A percentile compares a stretch with the other conserved stretches of the same genome.
Evolutionary conservation across 2,329 filamentous ascomycete species (phyloP).

Genomic region (Beauveria medogensis): DNA sequence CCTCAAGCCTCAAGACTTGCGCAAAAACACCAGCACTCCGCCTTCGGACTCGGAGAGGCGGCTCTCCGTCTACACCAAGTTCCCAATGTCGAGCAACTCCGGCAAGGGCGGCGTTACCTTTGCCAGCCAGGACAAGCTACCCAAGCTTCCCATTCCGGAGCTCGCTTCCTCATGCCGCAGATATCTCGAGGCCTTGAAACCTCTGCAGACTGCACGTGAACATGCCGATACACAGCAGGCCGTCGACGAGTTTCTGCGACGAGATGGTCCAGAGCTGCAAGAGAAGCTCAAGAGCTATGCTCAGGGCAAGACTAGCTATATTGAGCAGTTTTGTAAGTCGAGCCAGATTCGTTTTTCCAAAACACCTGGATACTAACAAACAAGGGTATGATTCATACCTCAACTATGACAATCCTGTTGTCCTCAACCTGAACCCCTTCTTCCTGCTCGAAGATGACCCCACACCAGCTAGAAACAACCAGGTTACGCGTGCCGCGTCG

Average conservation of each 20-base stretch:
- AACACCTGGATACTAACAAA: neutral
- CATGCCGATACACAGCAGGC: slow-evolving; percentile 75
- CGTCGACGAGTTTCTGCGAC: slow-evolving; percentile 71
- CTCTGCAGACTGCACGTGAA: slow-evolving; percentile 73
- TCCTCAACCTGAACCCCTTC: slow-evolving; percentile 95
- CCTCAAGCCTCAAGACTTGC: slow-evolving; percentile 2
- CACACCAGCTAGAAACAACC: slow-evolving; percentile 90
- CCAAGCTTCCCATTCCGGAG: slow-evolving; percentile 88
- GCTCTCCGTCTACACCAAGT: slow-evolving; percentile 26
- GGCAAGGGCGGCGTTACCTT: slow-evolving; percentile 74
- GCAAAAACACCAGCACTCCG: neutral
- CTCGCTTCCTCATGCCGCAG: slow-evolving; percentile 69
- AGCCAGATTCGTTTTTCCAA: neutral
- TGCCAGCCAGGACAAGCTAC: slow-evolving; percentile 77
- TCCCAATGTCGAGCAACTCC: slow-evolving; percentile 46
- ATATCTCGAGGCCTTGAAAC: slow-evolving; percentile 71
- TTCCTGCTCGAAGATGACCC: slow-evolving; percentile 96
- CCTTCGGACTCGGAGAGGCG: slow-evolving; percentile 6
- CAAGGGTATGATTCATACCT: slow-evolving; percentile 97
- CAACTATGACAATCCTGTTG: slow-evolving; percentile 95
- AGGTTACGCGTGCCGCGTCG: slow-evolving; percentile 89
- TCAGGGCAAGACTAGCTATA: slow-evolving; percentile 85
- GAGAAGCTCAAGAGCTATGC: slow-evolving; percentile 88
- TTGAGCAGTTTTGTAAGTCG: slow-evolving; percentile 91
- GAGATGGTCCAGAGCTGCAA: slow-evolving; percentile 77